These are phyloP conservation scores for Phytophthora hibernalis DNA, from an alignment of 352 stramenopile species.

Conservation along the genomic window DNA sequence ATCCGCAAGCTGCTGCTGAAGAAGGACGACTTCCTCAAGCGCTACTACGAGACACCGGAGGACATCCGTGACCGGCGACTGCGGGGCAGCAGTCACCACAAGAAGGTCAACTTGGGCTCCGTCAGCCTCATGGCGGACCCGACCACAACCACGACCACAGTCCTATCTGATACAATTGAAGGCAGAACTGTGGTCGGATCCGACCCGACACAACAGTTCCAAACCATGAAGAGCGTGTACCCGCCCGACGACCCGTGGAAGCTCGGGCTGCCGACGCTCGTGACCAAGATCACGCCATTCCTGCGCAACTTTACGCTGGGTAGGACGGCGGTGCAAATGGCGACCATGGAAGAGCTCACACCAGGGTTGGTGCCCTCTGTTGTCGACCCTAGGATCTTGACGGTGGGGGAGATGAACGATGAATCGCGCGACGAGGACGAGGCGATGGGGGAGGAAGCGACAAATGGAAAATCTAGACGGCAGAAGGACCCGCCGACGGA, in stretches of 20 bases:
- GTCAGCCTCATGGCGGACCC: neutral
- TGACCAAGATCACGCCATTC: conserved; percentile 66
- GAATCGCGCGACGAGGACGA: neutral
- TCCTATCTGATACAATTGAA: neutral
- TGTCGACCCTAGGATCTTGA: neutral
- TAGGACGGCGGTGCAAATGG: conserved; percentile 8
- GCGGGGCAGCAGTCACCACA: conserved; percentile 41
- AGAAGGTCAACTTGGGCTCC: neutral
- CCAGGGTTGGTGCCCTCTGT: neutral
- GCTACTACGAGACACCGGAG: conserved; percentile 84
- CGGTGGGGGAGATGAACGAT: neutral
- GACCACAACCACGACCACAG: neutral
- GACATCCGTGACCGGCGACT: conserved; percentile 76
- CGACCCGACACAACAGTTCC: neutral
- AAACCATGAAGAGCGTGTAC: conserved; percentile 61
- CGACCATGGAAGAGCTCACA: neutral
- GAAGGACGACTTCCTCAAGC: conserved; percentile 82
- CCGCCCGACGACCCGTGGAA: conserved; percentile 77
- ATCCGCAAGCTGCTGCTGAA: conserved; percentile 85
- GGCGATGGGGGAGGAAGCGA: neutral
- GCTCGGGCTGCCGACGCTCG: conserved; percentile 52
- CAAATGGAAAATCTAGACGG: too few species aligned
- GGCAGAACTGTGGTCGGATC: too few species aligned
- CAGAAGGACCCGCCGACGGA: conserved; percentile 32
- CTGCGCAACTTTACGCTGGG: conserved; percentile 63